phyloP scores from a whole-genome alignment of 805 yeast species.

The Yamadazyma philogaea region DNA sequence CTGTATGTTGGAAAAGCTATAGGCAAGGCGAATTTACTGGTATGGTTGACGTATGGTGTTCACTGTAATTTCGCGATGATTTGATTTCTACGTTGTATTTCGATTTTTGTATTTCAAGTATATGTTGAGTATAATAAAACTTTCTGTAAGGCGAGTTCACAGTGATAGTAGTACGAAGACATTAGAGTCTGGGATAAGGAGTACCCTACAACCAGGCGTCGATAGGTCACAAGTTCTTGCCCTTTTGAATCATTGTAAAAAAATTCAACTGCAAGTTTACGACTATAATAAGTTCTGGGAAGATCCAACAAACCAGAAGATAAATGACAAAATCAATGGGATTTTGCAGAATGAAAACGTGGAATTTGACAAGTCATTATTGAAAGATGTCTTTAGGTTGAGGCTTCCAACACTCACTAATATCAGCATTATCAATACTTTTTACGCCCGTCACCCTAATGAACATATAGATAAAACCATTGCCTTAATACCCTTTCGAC shows the following conservation, averaged over 20 bases:
- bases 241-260: constrained; percentile 23
- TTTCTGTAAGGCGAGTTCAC: constrained; percentile 1
- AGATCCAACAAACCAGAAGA: constrained; percentile 19
- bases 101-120: neutral
- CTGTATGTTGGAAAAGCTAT: neutral
- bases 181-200: constrained; percentile 1
- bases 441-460: constrained; percentile 24
- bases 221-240: constrained; percentile 1
- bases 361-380: constrained; percentile 21
- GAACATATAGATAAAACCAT: constrained; percentile 30
- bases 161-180: constrained; percentile 2
- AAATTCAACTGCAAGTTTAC: constrained; percentile 17
- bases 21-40: neutral
- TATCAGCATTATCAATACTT: constrained; percentile 26
- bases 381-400: constrained; percentile 29
- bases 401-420: constrained; percentile 31
- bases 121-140: constrained; percentile 1
- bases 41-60: neutral
- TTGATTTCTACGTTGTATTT: too few relatives aligned
- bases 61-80: neutral
- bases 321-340: constrained; percentile 20
- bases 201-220: neutral
- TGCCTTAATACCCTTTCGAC: constrained; percentile 63
- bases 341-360: constrained; percentile 18
- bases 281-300: constrained; percentile 24